Evolutionary conservation across 345 rosid genomes (phyloP), one percentile per base, ranked within the genome.

Genomic region (Dipteronia dyeriana): DNA sequence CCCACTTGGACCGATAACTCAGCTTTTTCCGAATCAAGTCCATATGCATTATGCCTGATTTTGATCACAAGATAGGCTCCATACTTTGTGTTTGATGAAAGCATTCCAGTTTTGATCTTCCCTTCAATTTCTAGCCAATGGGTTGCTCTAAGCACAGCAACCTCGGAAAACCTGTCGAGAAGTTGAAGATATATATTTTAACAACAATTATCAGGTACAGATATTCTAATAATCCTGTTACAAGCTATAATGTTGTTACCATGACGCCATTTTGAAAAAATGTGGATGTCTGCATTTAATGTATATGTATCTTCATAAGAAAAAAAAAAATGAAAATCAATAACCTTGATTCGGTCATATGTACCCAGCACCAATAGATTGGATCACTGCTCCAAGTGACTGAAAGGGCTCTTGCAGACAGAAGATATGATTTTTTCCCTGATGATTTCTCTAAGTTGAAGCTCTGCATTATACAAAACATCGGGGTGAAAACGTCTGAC

Each of bases 331-430:
- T 41, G 34, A 31, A 16, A 14, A 4, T 19, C 70, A 71, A 17
- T 6, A 19, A 90, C 97, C 92, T 90, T 43, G 97, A 92, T 75
- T 85, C 75, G 45, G 89, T 71, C 13, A 60, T 70, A 12, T 88
- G 80, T 16, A 62, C 68, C 97, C 97, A 94, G 19, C 68, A 29
- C 97, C 97, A 94, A 60, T 79, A 63, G 61, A 78, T 70, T 12
- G 91, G 80, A 64, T 87, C 83, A 72, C 80, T 59, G 68, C 91
- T 83, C 85, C 86, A 77, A 3, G 87, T 77, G 67, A 94, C 92
- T 0, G 86, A 78, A 71, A 92, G 88, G 74, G 88, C 89, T 79
- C 91, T 91, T 31, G 98, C 91, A 4, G 97, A 92, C 54, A 94
- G 65, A 31, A 83, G 20, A 56, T 81, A 91, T 0, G 86, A 87